A percentile compares a stretch with the other conserved stretches of the same genome.
phyloP scores from a whole-genome alignment of 2,329 filamentous ascomycete genomes.

The Ophiocordyceps unilateralis region DNA sequence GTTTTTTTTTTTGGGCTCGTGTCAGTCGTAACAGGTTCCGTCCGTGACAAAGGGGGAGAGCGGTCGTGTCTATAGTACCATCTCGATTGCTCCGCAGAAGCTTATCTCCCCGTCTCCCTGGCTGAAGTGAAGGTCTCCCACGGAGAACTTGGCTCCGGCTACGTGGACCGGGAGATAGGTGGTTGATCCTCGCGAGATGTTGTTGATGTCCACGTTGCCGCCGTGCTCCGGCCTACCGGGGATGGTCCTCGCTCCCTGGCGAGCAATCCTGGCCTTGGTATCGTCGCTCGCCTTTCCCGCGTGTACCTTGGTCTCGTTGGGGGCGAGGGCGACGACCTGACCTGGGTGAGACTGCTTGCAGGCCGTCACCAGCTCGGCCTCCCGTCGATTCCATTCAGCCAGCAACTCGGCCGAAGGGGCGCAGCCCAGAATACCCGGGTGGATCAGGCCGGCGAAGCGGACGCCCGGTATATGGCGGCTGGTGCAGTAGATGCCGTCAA shows the following conservation, averaged over 20 bases:
- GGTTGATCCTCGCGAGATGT: slow-evolving; percentile 60
- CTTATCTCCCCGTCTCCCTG: slow-evolving; percentile 81
- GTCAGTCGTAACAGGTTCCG: neutral
- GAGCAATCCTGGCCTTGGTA: slow-evolving; percentile 49
- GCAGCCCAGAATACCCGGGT: slow-evolving; percentile 81
- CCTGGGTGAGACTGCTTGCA: slow-evolving; percentile 33
- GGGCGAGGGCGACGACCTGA: slow-evolving; percentile 61
- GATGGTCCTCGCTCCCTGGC: slow-evolving; percentile 70
- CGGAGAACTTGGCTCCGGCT: slow-evolving; percentile 70
- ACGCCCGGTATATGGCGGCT: slow-evolving; percentile 78
- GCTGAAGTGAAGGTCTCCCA: slow-evolving; percentile 72
- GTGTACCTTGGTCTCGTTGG: slow-evolving; percentile 54
- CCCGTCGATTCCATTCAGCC: slow-evolving; percentile 67
- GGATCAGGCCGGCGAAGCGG: slow-evolving; percentile 75
- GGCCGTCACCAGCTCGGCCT: slow-evolving; percentile 59
- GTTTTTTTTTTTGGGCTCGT: no score
- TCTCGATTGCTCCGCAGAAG: slow-evolving; percentile 82
- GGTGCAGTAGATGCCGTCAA: slow-evolving; percentile 50
- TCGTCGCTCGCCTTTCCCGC: slow-evolving; percentile 45
- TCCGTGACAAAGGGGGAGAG: no score
- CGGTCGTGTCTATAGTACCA: slow-evolving; percentile 23
- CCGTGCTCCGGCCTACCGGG: slow-evolving; percentile 75
- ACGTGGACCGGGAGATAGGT: slow-evolving; percentile 84
- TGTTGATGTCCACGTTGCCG: slow-evolving; percentile 87
- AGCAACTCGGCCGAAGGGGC: slow-evolving; percentile 68